A percentile compares a stretch with the other conserved stretches of the same genome.
Conservation (phyloP, 192 early-diverging fungal genomes). For the Diversispora eburnea region DNA sequence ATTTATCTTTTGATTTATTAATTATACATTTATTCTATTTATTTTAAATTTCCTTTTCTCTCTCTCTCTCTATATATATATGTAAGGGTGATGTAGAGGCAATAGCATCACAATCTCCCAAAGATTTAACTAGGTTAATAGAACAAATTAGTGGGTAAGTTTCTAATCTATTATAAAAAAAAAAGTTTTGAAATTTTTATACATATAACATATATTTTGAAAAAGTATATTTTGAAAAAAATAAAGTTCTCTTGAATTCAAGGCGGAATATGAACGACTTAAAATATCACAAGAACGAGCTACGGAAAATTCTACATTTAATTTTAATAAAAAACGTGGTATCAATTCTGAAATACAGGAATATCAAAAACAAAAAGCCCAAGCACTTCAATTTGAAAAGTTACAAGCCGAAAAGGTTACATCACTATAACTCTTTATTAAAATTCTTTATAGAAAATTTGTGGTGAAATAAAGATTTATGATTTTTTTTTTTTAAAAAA, state of each 20-base stretch:
- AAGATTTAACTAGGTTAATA: slow-evolving; percentile 87
- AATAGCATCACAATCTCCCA: slow-evolving; percentile 92
- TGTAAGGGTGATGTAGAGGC: slow-evolving; percentile 90
- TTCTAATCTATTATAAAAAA: not conserved
- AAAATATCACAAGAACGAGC: slow-evolving; percentile 81
- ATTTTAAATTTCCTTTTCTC: no score
- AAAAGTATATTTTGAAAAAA: not conserved
- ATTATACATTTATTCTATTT: no score
- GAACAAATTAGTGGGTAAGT: slow-evolving; percentile 89
- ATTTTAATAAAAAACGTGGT: slow-evolving; percentile 87
- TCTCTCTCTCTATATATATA: not conserved
- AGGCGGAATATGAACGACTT: slow-evolving; percentile 81
- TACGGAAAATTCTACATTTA: slow-evolving; percentile 82
- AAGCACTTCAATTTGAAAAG: slow-evolving; percentile 79
- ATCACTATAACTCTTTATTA: not conserved
- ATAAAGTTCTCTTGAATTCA: slow-evolving; percentile 77
- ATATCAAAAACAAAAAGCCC: slow-evolving; percentile 86
- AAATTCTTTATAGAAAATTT: not conserved
- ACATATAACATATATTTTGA: not conserved
- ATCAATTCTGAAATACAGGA: slow-evolving; percentile 90
- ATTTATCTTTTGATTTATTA: not conserved
- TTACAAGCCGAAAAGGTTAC: slow-evolving; percentile 56
- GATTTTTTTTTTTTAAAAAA: not conserved
- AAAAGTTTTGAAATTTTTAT: not conserved
- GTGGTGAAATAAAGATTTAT: no score